Conservation (phyloP, 2,329 filamentous ascomycete genomes). For the Ophiostoma australiae region DNA sequence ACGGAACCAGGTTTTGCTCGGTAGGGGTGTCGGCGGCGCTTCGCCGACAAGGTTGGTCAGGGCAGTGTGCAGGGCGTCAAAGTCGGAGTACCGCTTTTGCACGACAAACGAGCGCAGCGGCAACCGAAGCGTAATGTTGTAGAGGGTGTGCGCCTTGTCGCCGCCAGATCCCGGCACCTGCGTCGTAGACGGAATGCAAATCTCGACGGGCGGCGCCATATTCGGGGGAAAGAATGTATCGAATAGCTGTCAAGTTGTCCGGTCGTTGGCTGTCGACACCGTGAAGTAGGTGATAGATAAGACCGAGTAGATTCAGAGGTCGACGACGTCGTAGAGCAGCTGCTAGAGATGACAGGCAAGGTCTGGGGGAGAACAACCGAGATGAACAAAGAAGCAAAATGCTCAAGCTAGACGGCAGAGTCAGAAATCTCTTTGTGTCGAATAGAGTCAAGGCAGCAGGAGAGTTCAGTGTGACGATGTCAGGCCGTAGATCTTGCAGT, state of each 20-base stretch:
- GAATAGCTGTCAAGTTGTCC: not conserved
- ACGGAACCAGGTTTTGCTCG: slow-evolving; percentile 71
- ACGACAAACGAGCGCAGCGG: slow-evolving; percentile 71
- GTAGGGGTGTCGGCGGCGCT: slow-evolving; percentile 63
- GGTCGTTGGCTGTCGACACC: not conserved
- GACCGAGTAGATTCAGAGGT: not conserved
- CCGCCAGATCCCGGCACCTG: slow-evolving; percentile 45
- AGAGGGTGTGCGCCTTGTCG: slow-evolving; percentile 67
- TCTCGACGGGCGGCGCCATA: slow-evolving; percentile 63
- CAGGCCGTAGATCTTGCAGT: not conserved
- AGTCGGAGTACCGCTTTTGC: slow-evolving; percentile 80
- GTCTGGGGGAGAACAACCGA: too few species aligned
- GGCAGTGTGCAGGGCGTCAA: slow-evolving; percentile 59
- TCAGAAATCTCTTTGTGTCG: not conserved
- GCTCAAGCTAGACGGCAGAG: not conserved
- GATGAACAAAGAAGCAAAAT: not conserved
- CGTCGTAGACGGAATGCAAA: slow-evolving; percentile 63
- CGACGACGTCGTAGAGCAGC: not conserved
- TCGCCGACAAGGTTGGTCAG: slow-evolving; percentile 56
- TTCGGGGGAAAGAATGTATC: not conserved
- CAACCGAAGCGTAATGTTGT: slow-evolving; percentile 72
- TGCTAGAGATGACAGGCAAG: not conserved
- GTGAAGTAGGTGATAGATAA: not conserved
- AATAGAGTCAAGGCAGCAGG: not conserved
- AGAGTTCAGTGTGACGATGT: not conserved